Evolutionary conservation across 2,329 filamentous ascomycete species (phyloP).

Genomic region (Periconia macrospinosa): DNA sequence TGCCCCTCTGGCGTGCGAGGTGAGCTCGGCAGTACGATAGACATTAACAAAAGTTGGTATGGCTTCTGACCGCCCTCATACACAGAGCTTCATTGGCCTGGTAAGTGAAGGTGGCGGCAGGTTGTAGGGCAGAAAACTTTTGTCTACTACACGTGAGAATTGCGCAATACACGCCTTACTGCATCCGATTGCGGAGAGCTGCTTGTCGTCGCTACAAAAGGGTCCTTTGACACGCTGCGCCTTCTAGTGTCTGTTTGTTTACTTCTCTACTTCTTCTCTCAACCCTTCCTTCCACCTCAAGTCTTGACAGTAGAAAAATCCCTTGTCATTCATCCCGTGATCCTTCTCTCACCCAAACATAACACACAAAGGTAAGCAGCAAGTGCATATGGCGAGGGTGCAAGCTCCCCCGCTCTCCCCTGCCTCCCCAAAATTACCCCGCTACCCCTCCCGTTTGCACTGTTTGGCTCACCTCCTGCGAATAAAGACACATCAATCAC

Average conservation of each 20-base stretch:
- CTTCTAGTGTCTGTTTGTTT: slow-evolving; percentile 7
- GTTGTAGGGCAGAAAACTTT: slow-evolving; percentile 28
- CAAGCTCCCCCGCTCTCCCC: slow-evolving; percentile 4
- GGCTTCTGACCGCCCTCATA: neutral
- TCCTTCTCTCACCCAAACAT: neutral
- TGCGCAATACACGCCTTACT: slow-evolving; percentile 39
- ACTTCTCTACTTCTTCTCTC: neutral
- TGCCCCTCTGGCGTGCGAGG: no score
- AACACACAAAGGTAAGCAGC: slow-evolving; percentile 12
- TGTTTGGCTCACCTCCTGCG: slow-evolving; percentile 25
- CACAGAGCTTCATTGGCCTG: slow-evolving; percentile 22
- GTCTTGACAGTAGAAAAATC: neutral
- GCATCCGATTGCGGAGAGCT: slow-evolving; percentile 17
- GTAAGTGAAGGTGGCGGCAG: slow-evolving; percentile 12
- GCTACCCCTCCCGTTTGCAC: slow-evolving; percentile 33
- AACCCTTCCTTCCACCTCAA: no score
- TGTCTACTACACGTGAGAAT: slow-evolving; percentile 31
- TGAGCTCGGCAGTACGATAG: no score
- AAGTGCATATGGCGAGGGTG: neutral
- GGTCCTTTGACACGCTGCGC: slow-evolving; percentile 13
- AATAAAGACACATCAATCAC: slow-evolving; percentile 11
- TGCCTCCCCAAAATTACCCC: slow-evolving; percentile 17
- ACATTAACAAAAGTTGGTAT: neutral
- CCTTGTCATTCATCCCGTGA: neutral
- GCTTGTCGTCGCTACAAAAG: slow-evolving; percentile 24